Evolutionary conservation across 2,329 filamentous ascomycete species (phyloP), one percentile per base, ranked within the genome.

Genomic region (Talaromyces verruculosus): DNA sequence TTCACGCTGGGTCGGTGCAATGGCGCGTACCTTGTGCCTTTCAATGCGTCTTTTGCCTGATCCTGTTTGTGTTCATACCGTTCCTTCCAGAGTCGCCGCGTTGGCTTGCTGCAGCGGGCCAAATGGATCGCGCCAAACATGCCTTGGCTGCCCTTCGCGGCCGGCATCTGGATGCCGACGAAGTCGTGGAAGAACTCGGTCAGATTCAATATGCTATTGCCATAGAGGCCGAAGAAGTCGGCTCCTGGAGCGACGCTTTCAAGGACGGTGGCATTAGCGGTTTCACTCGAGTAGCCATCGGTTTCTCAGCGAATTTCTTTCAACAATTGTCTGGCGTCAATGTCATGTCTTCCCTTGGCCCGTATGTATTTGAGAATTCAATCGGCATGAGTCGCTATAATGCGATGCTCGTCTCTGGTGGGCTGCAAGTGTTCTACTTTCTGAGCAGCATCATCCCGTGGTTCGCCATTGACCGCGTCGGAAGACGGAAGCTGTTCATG

Each of bases 151-250:
- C 71, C 2, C 62, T 68, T 33, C 65, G 63, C 15, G 68, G 63
- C n/a, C 59, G 61, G 22, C 65, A 63, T 91, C 72, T 85, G 82
- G 2, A 87, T 88, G 68, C 80, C 81, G 64, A 61, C 28, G 64
- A 67, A 55, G 22, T 47, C 61, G 41, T 41, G 2, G 60, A 66
- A 22, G 60, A 33, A 51, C 66, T 41, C 86, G 68, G 69, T 60
- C 69, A 71, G 37, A 87, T 67, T 76, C 55, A 80, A 82, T 73
- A 82, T 75, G 82, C 67, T 75, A 80, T 45, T 78, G 83, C 61
- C 2, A 62, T 72, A 75, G 83, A 65, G 79, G 83, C 66, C 1
- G 66, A 65, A 6, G 70, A 63, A 68, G 63, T 68, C 72, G 70
- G 69, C 69, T 58, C 68, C 3, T 71, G 69, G 64, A 68, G 1